Conservation (phyloP, 371 early-diverging fungal genomes). For the Zychaea mexicana region DNA sequence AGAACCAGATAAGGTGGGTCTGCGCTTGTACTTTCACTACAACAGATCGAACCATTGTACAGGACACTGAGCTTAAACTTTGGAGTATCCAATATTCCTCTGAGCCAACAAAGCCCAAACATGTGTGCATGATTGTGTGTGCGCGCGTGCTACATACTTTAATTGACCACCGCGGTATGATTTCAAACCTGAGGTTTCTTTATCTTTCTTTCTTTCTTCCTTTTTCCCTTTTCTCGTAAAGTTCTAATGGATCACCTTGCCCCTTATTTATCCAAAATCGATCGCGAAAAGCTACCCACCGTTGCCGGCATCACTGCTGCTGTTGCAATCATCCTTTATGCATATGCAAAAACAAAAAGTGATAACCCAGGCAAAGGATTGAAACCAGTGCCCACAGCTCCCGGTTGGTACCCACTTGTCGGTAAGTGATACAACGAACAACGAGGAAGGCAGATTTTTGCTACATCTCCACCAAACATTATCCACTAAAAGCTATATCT, state of each 20-base stretch:
- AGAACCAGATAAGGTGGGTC: too few species aligned
- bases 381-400: slow-evolving; percentile 9
- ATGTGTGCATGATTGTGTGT: too few species aligned
- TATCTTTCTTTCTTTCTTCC: neutral
- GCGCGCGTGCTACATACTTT: too few species aligned
- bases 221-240: neutral
- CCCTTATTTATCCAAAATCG: neutral
- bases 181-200: neutral
- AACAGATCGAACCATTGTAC: neutral
- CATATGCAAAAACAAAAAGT: neutral
- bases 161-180: too few species aligned
- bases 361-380: neutral
- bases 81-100: neutral
- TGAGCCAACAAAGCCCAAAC: too few species aligned
- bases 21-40: too few species aligned
- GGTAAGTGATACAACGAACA: neutral
- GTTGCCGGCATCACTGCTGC: neutral
- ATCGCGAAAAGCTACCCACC: neutral
- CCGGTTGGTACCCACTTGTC: neutral
- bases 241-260: neutral
- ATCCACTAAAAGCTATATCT: too few species aligned
- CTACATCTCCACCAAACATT: too few species aligned
- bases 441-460: neutral
- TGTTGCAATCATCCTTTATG: neutral
- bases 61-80: neutral